Base-by-base conservation (phyloP, 257 asterid species). In the Anisodus acutangulus region DNA sequence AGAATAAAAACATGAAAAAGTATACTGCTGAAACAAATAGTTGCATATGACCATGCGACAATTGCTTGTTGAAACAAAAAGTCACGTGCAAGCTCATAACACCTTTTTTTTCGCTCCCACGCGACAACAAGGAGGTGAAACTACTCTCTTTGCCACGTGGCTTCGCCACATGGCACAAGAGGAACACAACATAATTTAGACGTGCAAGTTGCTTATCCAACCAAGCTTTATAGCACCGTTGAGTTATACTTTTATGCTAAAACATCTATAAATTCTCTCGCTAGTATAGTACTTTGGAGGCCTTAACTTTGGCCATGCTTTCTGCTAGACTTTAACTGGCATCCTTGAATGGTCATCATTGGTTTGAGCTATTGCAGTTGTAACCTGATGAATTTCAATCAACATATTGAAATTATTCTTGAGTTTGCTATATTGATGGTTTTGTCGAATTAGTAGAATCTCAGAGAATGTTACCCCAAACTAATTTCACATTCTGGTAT, bases 391-490 rank as follows among this genome's bases (percentile, higher is more conserved):
- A n/a, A 9, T 72, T 72, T 72, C 59, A 72, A 47, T 47, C 59
- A 10, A 45, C 59, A 72, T 41, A 47, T 47, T 72, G 0, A 45
- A 72, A 22, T 22, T 22, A 72, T 64, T 72, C 45, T n/a, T n/a
- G 79, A 43, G 79, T 39, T 19, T 8, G 37, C 13, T 62, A 8
- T 58, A n/a, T 19, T 9, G 8, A 62, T 16, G 64, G 9, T 58
- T 58, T 16, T 58, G 22, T 19, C 4, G 26, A 68, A 68, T 41
- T 68, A 39, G 78, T 37, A 19, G 17, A 69, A 17, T 41, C 45
- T 41, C 78, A 63, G 15, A 35, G 22, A 54, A 17, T 81, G 55
- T 67, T 89, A 89, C 93, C 93, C 88, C 86, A 87, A 76, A 41
- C 84, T 85, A 64, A 86, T 81, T 71, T 78, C 85, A 51, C 84